Evolutionary conservation across 495 filamentous ascomycete species (phyloP), one percentile per base, ranked within the genome.

Genomic region (Tuber microsphaerosporum): DNA sequence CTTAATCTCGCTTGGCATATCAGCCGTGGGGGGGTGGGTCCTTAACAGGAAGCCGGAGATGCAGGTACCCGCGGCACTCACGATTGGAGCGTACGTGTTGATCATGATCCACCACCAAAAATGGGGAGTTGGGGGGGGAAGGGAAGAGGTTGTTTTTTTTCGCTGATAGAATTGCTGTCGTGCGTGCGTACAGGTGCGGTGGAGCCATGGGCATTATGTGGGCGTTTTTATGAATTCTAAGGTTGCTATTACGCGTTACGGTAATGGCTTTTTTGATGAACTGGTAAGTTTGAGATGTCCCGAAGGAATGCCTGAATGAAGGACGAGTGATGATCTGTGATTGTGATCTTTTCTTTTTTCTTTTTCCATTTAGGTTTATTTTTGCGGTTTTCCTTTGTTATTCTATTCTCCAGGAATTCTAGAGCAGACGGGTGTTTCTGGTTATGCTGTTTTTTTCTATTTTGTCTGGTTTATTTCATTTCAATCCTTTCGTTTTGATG

Each of bases 21-120:
- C 56, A 16, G 56, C 56, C 26, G 56, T 65, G 12, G 56, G 56
- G 12, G 56, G 56, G 56, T 65, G 56, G 56, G 17, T 65, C 56
- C 26, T 65, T 16, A 14, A 65, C 26, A 65, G 26, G 17, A 65
- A 65, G 26, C 14, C 56, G 14, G 56, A 65, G 56, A 34, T 65
- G 56, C 56, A 65, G 56, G 56, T 65, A 65, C 56, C 56, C 56
- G 56, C 56, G 31, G 56, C 56, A 65, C 56, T 65, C 26, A 34
- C 56, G 26, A 65, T 65, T 65, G 56, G 56, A 65, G 56, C 56
- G 56, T 65, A 65, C 56, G 56, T 65, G 56, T 34, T 65, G 56
- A 65, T 65, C 56, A 65, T 65, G 56, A 65, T 34, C 56, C 56
- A 65, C 5, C 56, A 65, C 56, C 56, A 65, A 65, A 65, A 65